A percentile compares a stretch with the other conserved stretches of the same genome.
phyloP scores from a whole-genome alignment of 2,329 filamentous ascomycete species.

The Ophiosphaerella narmari region DNA sequence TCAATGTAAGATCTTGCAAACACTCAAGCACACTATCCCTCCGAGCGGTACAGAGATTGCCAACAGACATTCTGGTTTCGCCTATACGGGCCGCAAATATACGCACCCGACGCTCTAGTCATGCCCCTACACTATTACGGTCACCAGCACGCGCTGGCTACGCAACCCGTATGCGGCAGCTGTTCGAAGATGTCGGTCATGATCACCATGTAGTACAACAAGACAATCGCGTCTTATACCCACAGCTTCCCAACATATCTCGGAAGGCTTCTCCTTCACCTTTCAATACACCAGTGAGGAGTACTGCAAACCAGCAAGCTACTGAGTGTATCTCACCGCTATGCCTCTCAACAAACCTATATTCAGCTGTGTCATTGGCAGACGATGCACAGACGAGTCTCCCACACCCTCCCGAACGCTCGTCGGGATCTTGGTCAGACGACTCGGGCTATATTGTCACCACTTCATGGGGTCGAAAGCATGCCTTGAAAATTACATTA shows the following conservation, averaged over 20 bases:
- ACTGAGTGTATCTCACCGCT: background rate
- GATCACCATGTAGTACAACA: conserved; percentile 1
- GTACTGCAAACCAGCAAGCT: background rate
- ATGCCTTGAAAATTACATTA: background rate
- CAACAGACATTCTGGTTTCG: conserved; percentile 2
- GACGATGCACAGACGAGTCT: background rate
- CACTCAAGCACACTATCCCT: background rate
- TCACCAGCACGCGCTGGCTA: conserved; percentile 39
- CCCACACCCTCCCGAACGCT: conserved; percentile 6
- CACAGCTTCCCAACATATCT: conserved; percentile 31
- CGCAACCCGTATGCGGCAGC: conserved; percentile 31
- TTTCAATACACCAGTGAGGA: background rate
- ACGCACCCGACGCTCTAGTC: conserved; percentile 27
- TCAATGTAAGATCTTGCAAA: background rate
- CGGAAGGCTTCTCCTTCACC: conserved; percentile 11
- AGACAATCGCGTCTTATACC: conserved; percentile 14
- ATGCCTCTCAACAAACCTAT: conserved; percentile 3
- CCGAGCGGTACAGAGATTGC: background rate
- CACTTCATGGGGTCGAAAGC: background rate
- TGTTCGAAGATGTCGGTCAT: conserved; percentile 28
- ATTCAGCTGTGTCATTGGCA: background rate
- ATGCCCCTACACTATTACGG: conserved; percentile 21
- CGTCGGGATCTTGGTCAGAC: conserved; percentile 34
- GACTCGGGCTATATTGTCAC: conserved; percentile 30
- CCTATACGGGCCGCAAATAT: conserved; percentile 22